phyloP scores from a whole-genome alignment of 495 filamentous ascomycete genomes.

The Sordaria brevicollis region DNA sequence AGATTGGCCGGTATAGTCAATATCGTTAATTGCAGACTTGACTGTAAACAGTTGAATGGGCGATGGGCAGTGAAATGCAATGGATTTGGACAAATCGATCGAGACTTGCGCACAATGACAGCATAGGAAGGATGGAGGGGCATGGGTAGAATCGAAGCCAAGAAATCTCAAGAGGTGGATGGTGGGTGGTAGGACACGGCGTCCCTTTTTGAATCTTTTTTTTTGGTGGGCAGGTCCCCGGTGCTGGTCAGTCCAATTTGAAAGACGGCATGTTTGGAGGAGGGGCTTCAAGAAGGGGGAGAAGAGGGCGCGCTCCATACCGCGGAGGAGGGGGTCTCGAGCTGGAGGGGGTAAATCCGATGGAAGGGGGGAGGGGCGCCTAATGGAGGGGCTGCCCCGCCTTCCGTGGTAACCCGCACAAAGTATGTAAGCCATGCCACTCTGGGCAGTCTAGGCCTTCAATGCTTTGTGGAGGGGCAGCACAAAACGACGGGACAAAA shows the following conservation, averaged over 20 bases:
- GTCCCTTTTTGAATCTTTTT: neutral
- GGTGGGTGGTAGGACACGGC: neutral
- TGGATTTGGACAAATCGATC: neutral
- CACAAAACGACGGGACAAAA: neutral
- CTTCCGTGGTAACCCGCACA: neutral
- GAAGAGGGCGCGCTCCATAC: neutral
- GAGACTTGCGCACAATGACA: slow-evolving; percentile 8
- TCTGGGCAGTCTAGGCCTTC: neutral
- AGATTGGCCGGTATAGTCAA: too few species aligned
- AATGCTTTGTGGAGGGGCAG: neutral
- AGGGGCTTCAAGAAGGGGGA: neutral
- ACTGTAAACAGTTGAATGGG: neutral
- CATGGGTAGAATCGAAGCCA: neutral
- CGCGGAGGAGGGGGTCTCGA: neutral
- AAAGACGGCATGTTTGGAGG: neutral
- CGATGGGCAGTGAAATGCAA: neutral
- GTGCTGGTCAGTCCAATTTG: neutral
- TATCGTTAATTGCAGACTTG: too few species aligned
- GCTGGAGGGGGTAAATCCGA: neutral
- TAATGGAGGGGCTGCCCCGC: neutral
- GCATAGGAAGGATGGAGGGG: slow-evolving; percentile 1
- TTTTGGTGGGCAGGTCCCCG: neutral
- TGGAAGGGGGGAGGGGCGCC: neutral
- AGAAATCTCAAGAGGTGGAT: too few species aligned
- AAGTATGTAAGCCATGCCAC: neutral